These are phyloP conservation scores for Aspergillus tanneri DNA, from an alignment of 2,329 filamentous ascomycete species.

Conservation along the genomic window DNA sequence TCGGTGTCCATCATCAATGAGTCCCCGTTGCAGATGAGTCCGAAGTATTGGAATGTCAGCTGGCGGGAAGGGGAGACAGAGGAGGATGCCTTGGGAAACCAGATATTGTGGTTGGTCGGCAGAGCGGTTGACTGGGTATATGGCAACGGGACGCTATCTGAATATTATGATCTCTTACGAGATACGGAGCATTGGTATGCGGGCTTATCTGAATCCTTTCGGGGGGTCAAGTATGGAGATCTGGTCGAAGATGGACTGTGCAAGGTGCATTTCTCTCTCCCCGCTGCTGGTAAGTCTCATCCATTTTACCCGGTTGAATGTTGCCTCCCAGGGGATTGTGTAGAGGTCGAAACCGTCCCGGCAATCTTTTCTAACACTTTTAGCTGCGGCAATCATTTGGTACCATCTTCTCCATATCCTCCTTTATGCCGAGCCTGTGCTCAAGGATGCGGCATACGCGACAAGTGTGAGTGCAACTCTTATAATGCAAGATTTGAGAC, in stretches of 20 bases:
- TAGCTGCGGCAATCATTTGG: background rate
- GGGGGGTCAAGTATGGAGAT: background rate
- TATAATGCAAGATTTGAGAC: background rate
- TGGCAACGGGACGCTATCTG: background rate
- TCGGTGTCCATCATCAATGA: background rate
- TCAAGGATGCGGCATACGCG: background rate
- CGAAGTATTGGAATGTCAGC: background rate
- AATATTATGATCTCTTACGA: background rate
- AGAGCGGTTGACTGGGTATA: background rate
- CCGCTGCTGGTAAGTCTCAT: background rate
- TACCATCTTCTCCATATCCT: conserved; percentile 1
- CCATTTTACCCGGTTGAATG: too few relatives aligned
- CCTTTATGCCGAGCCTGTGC: background rate
- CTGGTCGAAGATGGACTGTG: background rate
- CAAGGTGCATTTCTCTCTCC: conserved; percentile 1
- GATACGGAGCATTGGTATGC: background rate
- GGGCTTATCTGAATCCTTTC: background rate
- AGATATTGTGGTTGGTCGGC: background rate
- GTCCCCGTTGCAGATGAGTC: background rate
- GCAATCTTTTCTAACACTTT: background rate
- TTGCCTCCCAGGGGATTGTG: too few relatives aligned
- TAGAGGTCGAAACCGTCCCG: too few relatives aligned
- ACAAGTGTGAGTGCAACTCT: background rate
- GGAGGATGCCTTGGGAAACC: conserved; percentile 1
- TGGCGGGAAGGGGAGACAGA: background rate